Evolutionary conservation across 192 early-diverging fungal genomes (phyloP), one percentile per base, ranked within the genome.

Genomic region (Entomortierella chlamydospora): DNA sequence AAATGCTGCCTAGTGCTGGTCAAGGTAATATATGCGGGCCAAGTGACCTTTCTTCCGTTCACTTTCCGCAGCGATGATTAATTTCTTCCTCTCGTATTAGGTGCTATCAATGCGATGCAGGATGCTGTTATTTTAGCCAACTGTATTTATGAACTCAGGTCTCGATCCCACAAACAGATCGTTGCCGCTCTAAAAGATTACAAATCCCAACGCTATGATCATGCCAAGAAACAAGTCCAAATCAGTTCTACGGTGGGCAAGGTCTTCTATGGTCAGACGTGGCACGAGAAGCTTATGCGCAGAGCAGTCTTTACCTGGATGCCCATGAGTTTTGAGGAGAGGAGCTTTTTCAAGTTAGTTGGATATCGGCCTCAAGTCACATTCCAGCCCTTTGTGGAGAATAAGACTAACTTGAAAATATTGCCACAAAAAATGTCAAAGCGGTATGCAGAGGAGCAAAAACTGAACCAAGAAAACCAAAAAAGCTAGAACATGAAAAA

Each of bases 91-190:
- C 2, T 37, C 15, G 28, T 13, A 20, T 51, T 26, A 70, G 68
- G 69, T 6, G 69, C 69, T n/a, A 62, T 71, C 11, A 71, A 62
- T 30, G 71, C 71, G 0, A 60, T 73, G 71, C 71, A 73, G 45
- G 71, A 74, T 61, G 63, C 72, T 0, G 72, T 74, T 0, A 41
- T 74, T 12, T 17, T 74, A 10, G 72, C 72, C 58, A 74, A 67
- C 42, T 74, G 72, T 33, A 17, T 67, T 22, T 61, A 61, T 26
- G 72, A 67, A 1, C 49, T 67, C 22, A 52, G 41, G 17, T 65
- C 63, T 1, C 12, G n/a, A 8, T 60, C 63, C 18, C 50, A 57
- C 20, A 45, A 57, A 26, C 13, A 41, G 0, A 73, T 73, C 39
- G 26, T 22, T 1, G 49, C 54, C 1, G 62, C 62, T 13, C 41